Base-by-base conservation (phyloP, 768 basidiomycete genomes). In the Leucocoprinus sp. region DNA sequence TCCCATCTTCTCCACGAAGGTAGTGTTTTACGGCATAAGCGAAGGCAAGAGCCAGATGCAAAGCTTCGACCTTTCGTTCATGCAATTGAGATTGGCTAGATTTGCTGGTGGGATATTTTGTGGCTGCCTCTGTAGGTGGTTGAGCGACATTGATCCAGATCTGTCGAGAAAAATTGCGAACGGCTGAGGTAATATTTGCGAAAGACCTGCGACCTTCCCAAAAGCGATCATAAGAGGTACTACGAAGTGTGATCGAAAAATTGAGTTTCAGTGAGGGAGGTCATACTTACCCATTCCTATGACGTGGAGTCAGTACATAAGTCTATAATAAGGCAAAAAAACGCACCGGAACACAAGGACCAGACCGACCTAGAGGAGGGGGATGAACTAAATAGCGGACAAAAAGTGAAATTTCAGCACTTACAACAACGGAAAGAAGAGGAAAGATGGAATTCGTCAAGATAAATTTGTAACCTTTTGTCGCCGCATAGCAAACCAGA, bases 171-270 rank as follows among this genome's bases (percentile, higher is more conserved):
- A 93, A 71, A 60, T 84, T 90, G 50, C 89, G 84, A 43, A 80
- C 77, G 56, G 82, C 80, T 11, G 88, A 75, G 8, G 74, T 78
- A 45, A 93, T 60, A 6, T 76, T 55, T 0, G 83, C 80, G 57
- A 93, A 93, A 34, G 80, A 77, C 61, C 87, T 95, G 52, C 93
- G 72, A 38, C 92, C 93, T 67, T 93, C 91, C 73, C 82, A 88
- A 55, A 82, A 90, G 26, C 87, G 80, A 55, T 91, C 86, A 54
- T 90, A 92, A 6, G 86, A 89, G 18, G 86, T 90, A 42, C 82
- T 88, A 46, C 52, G 50, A 40, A 42, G 15, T 38, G 22, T 0
- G 26, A 24, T 24, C 5, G 37, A 6, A 4, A n/a, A 5, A 49
- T 19, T 15, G 28, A 12, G 6, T 31, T 8, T 11, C 14, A 12